These are phyloP conservation scores for Ceratocystis huliohia DNA, from an alignment of 2,329 filamentous ascomycete species.

Conservation along the genomic window DNA sequence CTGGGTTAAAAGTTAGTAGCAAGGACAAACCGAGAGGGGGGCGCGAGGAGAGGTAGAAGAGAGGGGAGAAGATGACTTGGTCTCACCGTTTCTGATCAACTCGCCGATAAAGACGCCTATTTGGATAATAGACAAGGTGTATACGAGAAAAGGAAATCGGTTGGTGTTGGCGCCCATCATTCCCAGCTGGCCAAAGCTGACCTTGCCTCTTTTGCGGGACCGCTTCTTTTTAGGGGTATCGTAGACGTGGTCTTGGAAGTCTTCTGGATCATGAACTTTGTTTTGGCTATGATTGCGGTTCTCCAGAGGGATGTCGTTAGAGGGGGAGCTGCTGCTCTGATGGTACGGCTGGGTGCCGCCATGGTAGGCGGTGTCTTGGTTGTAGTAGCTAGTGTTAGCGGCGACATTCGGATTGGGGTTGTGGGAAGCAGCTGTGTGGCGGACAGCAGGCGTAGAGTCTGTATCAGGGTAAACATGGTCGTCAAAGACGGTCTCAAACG, in stretches of 20 bases:
- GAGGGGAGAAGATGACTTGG: background rate
- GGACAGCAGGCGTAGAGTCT: slow-evolving; percentile 22
- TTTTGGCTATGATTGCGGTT: slow-evolving; percentile 29
- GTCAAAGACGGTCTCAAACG: slow-evolving; percentile 55
- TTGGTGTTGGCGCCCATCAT: slow-evolving; percentile 45
- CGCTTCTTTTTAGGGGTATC: slow-evolving; percentile 35
- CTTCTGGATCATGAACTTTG: slow-evolving; percentile 28
- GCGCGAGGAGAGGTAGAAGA: slow-evolving; percentile 15
- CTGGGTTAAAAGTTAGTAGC: slow-evolving; percentile 31
- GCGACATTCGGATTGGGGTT: slow-evolving; percentile 24
- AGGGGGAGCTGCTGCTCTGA: slow-evolving; percentile 26
- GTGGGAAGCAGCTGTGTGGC: background rate
- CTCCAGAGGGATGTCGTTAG: slow-evolving; percentile 46
- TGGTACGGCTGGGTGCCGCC: slow-evolving; percentile 32
- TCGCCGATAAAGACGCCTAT: slow-evolving; percentile 79
- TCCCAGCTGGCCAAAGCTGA: slow-evolving; percentile 46
- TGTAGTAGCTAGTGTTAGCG: slow-evolving; percentile 24
- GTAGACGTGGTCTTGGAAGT: slow-evolving; percentile 47
- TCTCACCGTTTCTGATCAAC: slow-evolving; percentile 67
- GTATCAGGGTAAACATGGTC: slow-evolving; percentile 51
- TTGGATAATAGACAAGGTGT: slow-evolving; percentile 63
- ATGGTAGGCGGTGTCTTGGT: slow-evolving; percentile 46
- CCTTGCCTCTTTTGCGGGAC: slow-evolving; percentile 31
- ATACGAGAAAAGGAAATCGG: slow-evolving; percentile 67
- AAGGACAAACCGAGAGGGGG: background rate